phyloP scores from a whole-genome alignment of 2,329 filamentous ascomycete genomes.

The Aspergillus intermedius region DNA sequence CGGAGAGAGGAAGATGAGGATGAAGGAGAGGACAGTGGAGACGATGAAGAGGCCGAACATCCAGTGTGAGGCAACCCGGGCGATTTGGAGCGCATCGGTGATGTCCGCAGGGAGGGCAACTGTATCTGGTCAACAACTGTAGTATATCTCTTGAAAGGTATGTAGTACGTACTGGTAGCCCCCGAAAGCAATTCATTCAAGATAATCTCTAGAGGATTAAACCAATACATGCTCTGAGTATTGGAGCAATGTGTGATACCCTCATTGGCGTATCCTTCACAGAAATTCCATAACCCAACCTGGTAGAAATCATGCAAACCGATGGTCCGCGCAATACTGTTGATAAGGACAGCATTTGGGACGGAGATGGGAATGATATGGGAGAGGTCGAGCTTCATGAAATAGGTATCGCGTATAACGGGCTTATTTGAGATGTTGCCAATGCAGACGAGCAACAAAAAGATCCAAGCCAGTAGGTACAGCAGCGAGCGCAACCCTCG shows the following conservation, averaged over 20 bases:
- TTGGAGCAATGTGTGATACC: constrained; percentile 66
- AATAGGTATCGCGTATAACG: constrained; percentile 66
- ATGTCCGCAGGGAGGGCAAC: constrained; percentile 72
- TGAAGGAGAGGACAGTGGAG: constrained; percentile 61
- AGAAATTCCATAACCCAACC: constrained; percentile 86
- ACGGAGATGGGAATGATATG: constrained; percentile 70
- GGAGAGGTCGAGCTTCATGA: constrained; percentile 76
- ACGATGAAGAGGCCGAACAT: constrained; percentile 88
- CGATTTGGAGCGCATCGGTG: constrained; percentile 64
- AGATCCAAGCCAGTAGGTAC: constrained; percentile 69
- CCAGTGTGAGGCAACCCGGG: constrained; percentile 67
- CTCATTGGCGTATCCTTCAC: constrained; percentile 71
- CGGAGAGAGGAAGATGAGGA: constrained; percentile 62
- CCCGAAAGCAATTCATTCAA: constrained; percentile 72
- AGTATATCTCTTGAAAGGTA: neutral
- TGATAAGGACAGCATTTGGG: constrained; percentile 68
- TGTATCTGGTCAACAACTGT: constrained; percentile 18
- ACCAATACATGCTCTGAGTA: constrained; percentile 72
- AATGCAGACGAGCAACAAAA: constrained; percentile 73
- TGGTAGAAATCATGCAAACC: constrained; percentile 93
- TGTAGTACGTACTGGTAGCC: constrained; percentile 57
- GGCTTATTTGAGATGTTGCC: constrained; percentile 62
- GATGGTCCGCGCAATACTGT: constrained; percentile 77
- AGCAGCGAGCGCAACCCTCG: constrained; percentile 60
- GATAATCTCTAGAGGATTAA: constrained; percentile 80